Evolutionary conservation across 306 rosid genomes (phyloP), one percentile per base, ranked within the genome.

Genomic region (Comarum palustre): DNA sequence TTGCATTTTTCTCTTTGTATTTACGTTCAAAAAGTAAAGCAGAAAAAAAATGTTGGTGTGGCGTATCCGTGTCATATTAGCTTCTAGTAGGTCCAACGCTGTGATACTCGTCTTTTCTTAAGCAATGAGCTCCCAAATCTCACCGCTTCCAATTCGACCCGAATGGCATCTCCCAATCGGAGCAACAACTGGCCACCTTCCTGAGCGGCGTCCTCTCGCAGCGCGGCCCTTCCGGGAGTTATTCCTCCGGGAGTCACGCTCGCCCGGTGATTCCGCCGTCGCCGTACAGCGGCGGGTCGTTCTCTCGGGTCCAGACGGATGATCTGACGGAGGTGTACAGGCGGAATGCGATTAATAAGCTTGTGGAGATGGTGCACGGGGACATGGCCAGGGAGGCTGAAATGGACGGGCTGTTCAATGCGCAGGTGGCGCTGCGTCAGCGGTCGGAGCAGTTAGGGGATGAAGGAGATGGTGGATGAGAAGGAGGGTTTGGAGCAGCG

Each of bases 121-220:
- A n/a, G n/a, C n/a, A n/a, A n/a, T n/a, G n/a, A n/a, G n/a, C n/a
- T n/a, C n/a, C n/a, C n/a, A n/a, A n/a, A n/a, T n/a, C n/a, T n/a
- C n/a, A n/a, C n/a, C n/a, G n/a, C n/a, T n/a, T 29, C 31, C 31
- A 29, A 39, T 39, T 8, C 8, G 9, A 39, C 9, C 42, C 20
- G 20, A 22, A 8, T 16, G 83, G 72, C 69, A 77, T 68, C 0
- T 31, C 82, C 60, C 96, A 66, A 58, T 58, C 63, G 20, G 38
- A 81, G 42, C 87, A 85, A 0, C 86, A 84, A 43, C 31, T 73
- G 47, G 79, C 87, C 12, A 92, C 90, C 48, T 95, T 95, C 80
- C 80, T 95, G 10, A 95, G 87, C 88, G 84, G 92, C n/a, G 90
- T 95, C n/a, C 94, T 95, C 32, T 95, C 99, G 1, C 99, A 91